A percentile compares a stretch with the other conserved stretches of the same genome.
Evolutionary conservation across 2,329 filamentous ascomycete species (phyloP).

Genomic region (Mariannaea elegans): DNA sequence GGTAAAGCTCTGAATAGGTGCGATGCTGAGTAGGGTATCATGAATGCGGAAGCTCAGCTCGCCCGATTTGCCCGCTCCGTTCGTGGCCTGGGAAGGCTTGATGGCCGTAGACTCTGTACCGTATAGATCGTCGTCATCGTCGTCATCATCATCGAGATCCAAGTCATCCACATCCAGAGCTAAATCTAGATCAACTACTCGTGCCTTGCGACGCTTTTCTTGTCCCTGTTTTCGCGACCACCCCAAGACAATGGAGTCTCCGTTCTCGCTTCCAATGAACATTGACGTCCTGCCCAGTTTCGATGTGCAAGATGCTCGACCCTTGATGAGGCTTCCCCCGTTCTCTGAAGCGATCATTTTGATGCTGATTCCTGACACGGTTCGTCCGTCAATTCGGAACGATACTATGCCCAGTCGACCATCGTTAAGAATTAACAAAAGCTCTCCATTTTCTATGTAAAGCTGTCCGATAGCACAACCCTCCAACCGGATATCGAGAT

Average conservation of each 20-base stretch:
- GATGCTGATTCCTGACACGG: conserved; percentile 86
- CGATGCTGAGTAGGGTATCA: conserved; percentile 80
- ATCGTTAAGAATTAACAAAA: conserved; percentile 82
- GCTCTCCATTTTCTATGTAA: conserved; percentile 79
- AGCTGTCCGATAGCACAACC: conserved; percentile 80
- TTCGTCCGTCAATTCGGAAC: conserved; percentile 89
- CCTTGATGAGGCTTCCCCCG: conserved; percentile 70
- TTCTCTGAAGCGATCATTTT: conserved; percentile 69
- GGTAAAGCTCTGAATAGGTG: conserved; percentile 79
- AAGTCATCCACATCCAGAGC: conserved; percentile 61
- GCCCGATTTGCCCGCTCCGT: conserved; percentile 60
- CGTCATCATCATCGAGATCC: conserved; percentile 69
- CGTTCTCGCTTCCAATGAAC: conserved; percentile 86
- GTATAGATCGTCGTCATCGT: conserved; percentile 68
- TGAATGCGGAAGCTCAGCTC: conserved; percentile 79
- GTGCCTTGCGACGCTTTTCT: conserved; percentile 71
- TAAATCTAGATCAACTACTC: conserved; percentile 63
- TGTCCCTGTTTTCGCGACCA: conserved; percentile 76
- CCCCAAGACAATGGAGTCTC: conserved; percentile 82
- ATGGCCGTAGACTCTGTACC: conserved; percentile 71
- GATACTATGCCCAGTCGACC: conserved; percentile 79
- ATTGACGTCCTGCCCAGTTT: conserved; percentile 73
- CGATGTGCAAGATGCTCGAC: conserved; percentile 73
- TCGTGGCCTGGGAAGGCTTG: conserved; percentile 54
- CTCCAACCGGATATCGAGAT: conserved; percentile 82